These are phyloP conservation scores for Solanum pimpinellifolium DNA, from an alignment of 257 asterid species.

Conservation along the genomic window DNA sequence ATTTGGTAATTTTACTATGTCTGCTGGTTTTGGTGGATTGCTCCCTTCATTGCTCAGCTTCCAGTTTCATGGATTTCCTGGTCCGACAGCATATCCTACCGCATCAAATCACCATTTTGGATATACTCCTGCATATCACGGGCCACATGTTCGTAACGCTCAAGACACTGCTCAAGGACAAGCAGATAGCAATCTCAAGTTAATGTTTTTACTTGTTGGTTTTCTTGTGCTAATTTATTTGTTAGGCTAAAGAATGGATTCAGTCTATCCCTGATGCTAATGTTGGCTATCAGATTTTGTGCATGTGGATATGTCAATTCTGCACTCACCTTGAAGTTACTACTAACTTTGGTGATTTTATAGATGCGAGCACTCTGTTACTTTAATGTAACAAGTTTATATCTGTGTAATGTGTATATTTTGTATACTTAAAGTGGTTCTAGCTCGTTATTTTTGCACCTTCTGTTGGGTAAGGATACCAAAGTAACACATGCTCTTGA, in stretches of 20 bases:
- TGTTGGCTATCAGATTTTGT: neutral
- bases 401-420: neutral
- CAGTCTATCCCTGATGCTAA: neutral
- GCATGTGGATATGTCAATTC: neutral
- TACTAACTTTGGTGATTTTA: neutral
- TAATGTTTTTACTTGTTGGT: slow-evolving; percentile 1
- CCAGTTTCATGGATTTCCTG: slow-evolving; percentile 54
- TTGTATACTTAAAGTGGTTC: neutral
- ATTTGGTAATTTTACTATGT: slow-evolving; percentile 47
- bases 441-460: neutral
- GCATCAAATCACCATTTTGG: neutral
- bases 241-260: neutral
- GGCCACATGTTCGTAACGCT: slow-evolving; percentile 4
- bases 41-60: slow-evolving; percentile 57
- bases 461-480: neutral
- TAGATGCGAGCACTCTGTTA: neutral
- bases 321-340: neutral
- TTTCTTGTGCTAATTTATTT: slow-evolving; percentile 1
- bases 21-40: slow-evolving; percentile 47
- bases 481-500: neutral
- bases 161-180: slow-evolving; percentile 14
- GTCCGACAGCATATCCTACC: slow-evolving; percentile 44
- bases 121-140: neutral
- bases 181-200: neutral
- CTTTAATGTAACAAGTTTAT: neutral